Percentiles rank a stretch among this genome's conserved stretches.
These are phyloP conservation scores for Fagopyrum homotropicum DNA, from an alignment of 148 eudicot genomes.

Conservation along the genomic window DNA sequence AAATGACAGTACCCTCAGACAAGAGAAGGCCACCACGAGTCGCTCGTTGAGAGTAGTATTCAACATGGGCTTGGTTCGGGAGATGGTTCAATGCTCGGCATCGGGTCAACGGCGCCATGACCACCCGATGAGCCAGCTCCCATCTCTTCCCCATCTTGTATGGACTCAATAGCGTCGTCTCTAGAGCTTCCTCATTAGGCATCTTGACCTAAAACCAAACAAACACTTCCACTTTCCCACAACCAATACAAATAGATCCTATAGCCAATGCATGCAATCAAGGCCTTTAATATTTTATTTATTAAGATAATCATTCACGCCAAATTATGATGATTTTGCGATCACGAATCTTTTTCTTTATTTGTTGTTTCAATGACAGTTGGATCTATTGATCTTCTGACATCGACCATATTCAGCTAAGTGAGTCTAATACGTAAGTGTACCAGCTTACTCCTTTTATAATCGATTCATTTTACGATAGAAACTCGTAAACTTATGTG, in stretches of 20 bases:
- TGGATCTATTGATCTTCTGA: no score
- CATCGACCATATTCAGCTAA: no score
- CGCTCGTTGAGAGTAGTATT: slow-evolving; percentile 38
- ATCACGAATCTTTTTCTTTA: neutral
- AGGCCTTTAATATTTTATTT: neutral
- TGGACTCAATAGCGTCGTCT: slow-evolving; percentile 26
- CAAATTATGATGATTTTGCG: neutral
- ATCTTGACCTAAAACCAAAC: neutral
- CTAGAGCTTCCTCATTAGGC: slow-evolving; percentile 13
- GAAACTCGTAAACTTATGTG: no score
- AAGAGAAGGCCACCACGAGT: slow-evolving; percentile 31
- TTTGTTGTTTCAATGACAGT: no score
- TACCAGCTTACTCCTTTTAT: no score
- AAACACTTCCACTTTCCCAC: neutral
- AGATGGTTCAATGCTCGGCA: slow-evolving; percentile 21
- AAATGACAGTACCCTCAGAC: slow-evolving; percentile 27
- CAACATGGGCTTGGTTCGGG: slow-evolving; percentile 26
- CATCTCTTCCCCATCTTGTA: slow-evolving; percentile 51
- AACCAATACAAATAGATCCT: neutral
- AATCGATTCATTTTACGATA: no score
- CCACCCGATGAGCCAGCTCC: slow-evolving; percentile 51
- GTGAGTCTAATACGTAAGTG: no score
- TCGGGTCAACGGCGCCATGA: slow-evolving; percentile 38
- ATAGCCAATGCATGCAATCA: neutral
- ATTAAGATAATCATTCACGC: neutral